Evolutionary conservation across 495 filamentous ascomycete species (phyloP), one percentile per base, ranked within the genome.

Genomic region (Achaetomiella virescens): DNA sequence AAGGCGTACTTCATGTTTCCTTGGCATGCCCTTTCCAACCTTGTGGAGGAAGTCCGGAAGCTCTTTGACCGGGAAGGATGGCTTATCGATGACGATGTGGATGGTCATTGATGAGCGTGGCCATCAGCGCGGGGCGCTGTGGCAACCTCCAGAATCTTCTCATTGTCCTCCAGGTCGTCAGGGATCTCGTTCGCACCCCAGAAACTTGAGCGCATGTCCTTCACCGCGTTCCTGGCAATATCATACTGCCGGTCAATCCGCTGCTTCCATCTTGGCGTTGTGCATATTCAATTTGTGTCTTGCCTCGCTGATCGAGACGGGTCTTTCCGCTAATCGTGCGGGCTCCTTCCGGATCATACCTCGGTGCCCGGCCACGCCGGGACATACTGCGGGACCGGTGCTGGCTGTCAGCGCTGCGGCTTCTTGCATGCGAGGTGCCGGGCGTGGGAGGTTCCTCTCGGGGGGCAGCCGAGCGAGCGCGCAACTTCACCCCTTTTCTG

Each of bases 1-100:
- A 98, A 76, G 0, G 87, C 81, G 68, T 96, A 99, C 55, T 91
- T 72, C 81, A 89, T 97, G 57, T 92, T n/a, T 84, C 63, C 82
- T 80, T 2, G 93, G 93, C 81, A 99, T 93, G 2, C 95, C 93
- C 70, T 99, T 99, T 4, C 93, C 93, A 62, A 97, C 86, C 42
- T 79, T 78, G 66, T 96, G 79, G 22, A 99, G 74, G 67, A 91
- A 99, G 31, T 83, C 78, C 0, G 91, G 88, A 52, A 88, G 85
- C 2, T 95, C 85, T 4, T 80, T 76, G 22, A 93, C 68, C 3
- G 89, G 85, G 65, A 99, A 99, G 0, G 87, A 92, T 1, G 93
- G 93, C 66, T 96, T 96, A 74, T 97, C 93, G 44, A 99, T 78
- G 14, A 84, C 70, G 54, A 99, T 75, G 55, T 91, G 84, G 6